Conservation (phyloP, 352 stramenopile species). For the Pythium guiyangense region DNA sequence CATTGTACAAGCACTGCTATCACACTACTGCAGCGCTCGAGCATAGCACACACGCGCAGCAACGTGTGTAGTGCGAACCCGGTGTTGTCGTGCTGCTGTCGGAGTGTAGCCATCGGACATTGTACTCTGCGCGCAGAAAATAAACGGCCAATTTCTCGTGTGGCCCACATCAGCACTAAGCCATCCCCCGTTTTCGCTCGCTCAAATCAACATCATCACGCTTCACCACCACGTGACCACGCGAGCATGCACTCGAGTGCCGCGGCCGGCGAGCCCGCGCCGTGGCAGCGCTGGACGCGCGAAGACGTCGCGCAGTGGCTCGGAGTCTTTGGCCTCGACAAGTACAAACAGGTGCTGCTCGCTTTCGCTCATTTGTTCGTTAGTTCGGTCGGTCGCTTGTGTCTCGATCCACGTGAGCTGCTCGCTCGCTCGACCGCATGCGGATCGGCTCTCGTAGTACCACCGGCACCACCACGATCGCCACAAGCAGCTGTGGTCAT, state of each 20-base stretch:
- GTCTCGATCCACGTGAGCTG: background rate
- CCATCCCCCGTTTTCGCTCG: background rate
- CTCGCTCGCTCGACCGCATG: too few relatives aligned
- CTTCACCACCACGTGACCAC: background rate
- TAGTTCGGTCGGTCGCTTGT: too few relatives aligned
- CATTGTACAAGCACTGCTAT: too few relatives aligned
- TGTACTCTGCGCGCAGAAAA: too few relatives aligned
- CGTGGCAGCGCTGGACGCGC: conserved; percentile 13
- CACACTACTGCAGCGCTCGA: too few relatives aligned
- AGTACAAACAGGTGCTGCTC: conserved; percentile 13
- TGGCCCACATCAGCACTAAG: too few relatives aligned
- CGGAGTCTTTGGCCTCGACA: conserved; percentile 12
- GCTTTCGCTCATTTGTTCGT: background rate
- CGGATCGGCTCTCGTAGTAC: background rate
- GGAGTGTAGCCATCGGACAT: too few relatives aligned
- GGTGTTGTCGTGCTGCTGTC: too few relatives aligned
- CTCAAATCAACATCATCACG: background rate
- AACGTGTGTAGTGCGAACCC: too few relatives aligned
- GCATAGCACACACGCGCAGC: too few relatives aligned
- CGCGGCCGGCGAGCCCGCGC: background rate
- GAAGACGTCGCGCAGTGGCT: conserved; percentile 19
- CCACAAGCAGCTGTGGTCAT: background rate
- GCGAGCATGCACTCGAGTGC: conserved; percentile 9
- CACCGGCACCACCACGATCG: too few relatives aligned
- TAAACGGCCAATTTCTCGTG: too few relatives aligned